Base-by-base conservation (phyloP, 768 basidiomycete species). In the Astraeus odoratus region DNA sequence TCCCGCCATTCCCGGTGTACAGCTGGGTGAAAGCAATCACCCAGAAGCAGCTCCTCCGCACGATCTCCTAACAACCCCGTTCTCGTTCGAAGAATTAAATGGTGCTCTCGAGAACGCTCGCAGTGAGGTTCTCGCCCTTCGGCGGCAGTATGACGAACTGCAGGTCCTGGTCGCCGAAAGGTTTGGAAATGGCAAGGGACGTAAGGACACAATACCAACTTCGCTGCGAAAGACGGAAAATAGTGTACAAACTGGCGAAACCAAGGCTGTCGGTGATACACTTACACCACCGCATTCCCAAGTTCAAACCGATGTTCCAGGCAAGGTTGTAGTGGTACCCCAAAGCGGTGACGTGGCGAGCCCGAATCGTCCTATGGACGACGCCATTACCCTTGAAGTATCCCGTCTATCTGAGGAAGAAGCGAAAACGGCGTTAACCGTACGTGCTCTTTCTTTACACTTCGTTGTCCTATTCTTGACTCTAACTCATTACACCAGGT, bases 41-140 rank as follows among this genome's bases (percentile, higher is more conserved):
- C 27, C 27, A 18, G 26, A 26, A 15, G 39, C 18, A 40, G 26
- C 39, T 18, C 27, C 1, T n/a, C n/a, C 16, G 4, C 25, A 9
- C 25, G 39, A 27, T 27, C 18, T 29, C 26, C 25, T 50, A 19
- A 39, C 23, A 5, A 43, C 24, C 7, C 54, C 51, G 0, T 50
- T 65, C 36, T 58, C 54, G 4, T 51, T 65, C 8, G 52, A 58
- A 9, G 47, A 63, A 5, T 8, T 63, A 46, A 59, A 61, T 10
- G 26, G 42, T 12, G 61, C 57, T 1, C 53, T 63, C 23, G 48
- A 46, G 10, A 44, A 31, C 36, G 58, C 58, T 1, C 53, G 51
- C 1, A 51, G 53, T 15, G 63, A 63, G 42, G 57, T 65, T 10
- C 39, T 18, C 8, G 33, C 52, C 7, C 61, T 63, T 19, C 61